These are phyloP conservation scores for Suhomyces tanzawaensis DNA, from an alignment of 805 yeast species.

Conservation along the genomic window DNA sequence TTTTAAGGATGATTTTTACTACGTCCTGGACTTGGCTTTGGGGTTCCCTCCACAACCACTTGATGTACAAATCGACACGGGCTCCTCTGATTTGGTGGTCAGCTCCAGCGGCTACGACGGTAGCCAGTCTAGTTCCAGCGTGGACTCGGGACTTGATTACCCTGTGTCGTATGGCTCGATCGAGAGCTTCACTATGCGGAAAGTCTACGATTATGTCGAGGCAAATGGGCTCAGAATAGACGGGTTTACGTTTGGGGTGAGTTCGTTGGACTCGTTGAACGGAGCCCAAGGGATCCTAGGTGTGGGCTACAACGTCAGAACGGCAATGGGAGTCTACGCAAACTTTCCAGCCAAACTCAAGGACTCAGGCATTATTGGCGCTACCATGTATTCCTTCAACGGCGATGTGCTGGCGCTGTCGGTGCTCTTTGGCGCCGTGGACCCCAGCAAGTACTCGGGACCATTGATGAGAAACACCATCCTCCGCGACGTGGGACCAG, in stretches of 20 bases:
- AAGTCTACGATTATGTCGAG: constrained; percentile 5
- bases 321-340: constrained; percentile 11
- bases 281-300: constrained; percentile 16
- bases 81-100: constrained; percentile 10
- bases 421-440: constrained; percentile 35
- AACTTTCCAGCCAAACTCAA: constrained; percentile 16
- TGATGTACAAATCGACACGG: constrained; percentile 10
- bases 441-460: constrained; percentile 26
- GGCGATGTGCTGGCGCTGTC: constrained; percentile 7
- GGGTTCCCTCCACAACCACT: constrained; percentile 14
- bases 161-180: constrained; percentile 6
- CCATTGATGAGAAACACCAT: constrained; percentile 16
- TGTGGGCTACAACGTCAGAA: constrained; percentile 13
- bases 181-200: constrained; percentile 1
- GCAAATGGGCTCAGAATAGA: constrained; percentile 1
- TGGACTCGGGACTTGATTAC: not conserved
- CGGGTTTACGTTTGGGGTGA: constrained; percentile 9
- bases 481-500: constrained; percentile 11
- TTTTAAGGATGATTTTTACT: constrained; percentile 7
- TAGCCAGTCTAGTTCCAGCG: constrained; percentile 1
- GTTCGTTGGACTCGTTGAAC: constrained; percentile 3
- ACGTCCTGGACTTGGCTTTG: constrained; percentile 9
- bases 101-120: not conserved
- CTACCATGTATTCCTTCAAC: constrained; percentile 12
- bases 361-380: constrained; percentile 8